Evolutionary conservation across 2,329 filamentous ascomycete species (phyloP).

Genomic region (Tolypocladium tundrense): DNA sequence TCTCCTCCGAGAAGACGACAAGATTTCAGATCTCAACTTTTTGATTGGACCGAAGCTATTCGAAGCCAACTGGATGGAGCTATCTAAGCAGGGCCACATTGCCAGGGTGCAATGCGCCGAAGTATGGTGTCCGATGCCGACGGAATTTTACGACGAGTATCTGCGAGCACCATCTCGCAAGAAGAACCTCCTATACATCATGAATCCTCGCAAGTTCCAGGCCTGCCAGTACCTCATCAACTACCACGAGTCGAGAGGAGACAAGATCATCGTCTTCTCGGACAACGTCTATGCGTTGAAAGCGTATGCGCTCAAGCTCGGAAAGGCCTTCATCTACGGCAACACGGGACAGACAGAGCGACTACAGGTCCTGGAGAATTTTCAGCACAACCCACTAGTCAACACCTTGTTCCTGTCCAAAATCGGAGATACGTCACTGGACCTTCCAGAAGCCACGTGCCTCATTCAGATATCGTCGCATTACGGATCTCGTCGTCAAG

Average conservation of each 20-base stretch:
- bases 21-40: conserved; percentile 95
- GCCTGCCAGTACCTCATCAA: conserved; percentile 97
- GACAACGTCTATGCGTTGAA: conserved; percentile 93
- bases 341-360: conserved; percentile 80
- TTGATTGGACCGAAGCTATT: conserved; percentile 95
- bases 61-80: conserved; percentile 98
- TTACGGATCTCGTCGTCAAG: conserved; percentile 92
- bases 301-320: conserved; percentile 71
- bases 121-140: conserved; percentile 99
- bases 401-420: conserved; percentile 95
- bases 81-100: conserved; percentile 93
- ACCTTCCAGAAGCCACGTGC: conserved; percentile 91
- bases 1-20: conserved; percentile 90
- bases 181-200: conserved; percentile 63
- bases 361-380: conserved; percentile 80
- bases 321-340: conserved; percentile 86
- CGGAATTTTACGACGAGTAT: conserved; percentile 95
- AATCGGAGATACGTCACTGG: conserved; percentile 96
- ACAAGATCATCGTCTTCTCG: conserved; percentile 97
- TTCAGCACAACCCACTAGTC: conserved; percentile 82
- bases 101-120: conserved; percentile 96
- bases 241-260: conserved; percentile 87
- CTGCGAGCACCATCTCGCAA: conserved; percentile 52
- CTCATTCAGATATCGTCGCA: conserved; percentile 96
- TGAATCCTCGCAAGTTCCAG: conserved; percentile 97